Base-by-base conservation (phyloP, 1,284 basidiomycete genomes). In the Neolentinus lepideus region DNA sequence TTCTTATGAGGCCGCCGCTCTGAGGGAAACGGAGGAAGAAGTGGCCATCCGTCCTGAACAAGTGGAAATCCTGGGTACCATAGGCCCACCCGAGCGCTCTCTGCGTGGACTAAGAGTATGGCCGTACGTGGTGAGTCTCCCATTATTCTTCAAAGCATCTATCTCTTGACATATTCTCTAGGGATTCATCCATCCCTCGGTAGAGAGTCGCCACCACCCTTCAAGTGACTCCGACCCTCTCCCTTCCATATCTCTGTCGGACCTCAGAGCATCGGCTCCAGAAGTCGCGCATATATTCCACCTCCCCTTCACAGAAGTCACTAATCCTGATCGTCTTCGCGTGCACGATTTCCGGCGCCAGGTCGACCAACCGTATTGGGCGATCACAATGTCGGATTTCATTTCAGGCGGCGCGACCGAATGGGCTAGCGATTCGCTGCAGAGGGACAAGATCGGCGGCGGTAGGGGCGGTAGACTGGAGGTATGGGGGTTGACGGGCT, bases 401-500 rank as follows among this genome's bases (percentile, higher is more conserved):
- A 75, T 84, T 61, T 14, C 58, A 54, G 27, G 56, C 24, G 53
- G 46, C 11, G 58, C 59, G 47, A 59, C 58, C 50, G 47, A 54
- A 12, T 63, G 62, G 64, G 57, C 54, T 9, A 63, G 60, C 53
- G 63, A 69, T 56, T 58, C 62, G 33, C 58, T 63, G 35, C 65
- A 65, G 52, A 66, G 65, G 54, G 74, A 75, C 54, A 76, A 79
- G 58, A 70, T 77, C 33, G 77, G 77, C 12, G 67, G 68, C 19
- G 75, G 73, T 19, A 64, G 66, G 52, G 68, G 69, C 46, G 76
- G 74, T 14, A 68, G 70, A 56, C 66, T 90, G 12, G 85, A 90
- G 63, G 79, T 90, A 21, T 92, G 89, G 88, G 89, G 89, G 0
- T 69, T 92, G 63, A 90, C 89, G 26, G 89, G 88, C 27, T 91